Evolutionary conservation across 352 stramenopile genomes (phyloP).

Genomic region (Pythium grandisporangium): DNA sequence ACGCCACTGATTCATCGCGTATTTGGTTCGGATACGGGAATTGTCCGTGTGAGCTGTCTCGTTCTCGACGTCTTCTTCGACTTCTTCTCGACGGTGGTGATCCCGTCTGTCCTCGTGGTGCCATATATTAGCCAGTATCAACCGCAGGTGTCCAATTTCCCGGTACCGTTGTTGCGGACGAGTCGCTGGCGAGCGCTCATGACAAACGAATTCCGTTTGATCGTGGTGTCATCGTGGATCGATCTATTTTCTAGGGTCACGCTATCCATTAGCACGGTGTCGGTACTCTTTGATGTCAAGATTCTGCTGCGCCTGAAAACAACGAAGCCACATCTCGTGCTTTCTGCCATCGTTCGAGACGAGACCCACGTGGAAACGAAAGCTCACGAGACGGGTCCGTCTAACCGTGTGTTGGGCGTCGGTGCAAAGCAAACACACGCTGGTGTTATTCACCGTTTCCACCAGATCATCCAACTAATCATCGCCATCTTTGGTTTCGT

Average conservation of each 20-base stretch:
- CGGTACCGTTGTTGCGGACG: not conserved
- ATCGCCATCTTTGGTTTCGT: not conserved
- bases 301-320: no score
- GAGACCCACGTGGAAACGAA: no score
- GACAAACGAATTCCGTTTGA: not conserved
- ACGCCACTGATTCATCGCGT: not conserved
- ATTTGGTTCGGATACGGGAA: not conserved
- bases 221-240: not conserved
- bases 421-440: no score
- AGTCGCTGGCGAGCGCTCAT: not conserved
- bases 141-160: not conserved
- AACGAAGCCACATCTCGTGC: no score
- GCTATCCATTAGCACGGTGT: not conserved
- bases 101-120: not conserved
- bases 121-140: not conserved
- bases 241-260: not conserved
- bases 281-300: not conserved
- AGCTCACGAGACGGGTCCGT: no score
- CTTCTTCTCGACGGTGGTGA: not conserved
- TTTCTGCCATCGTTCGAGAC: no score
- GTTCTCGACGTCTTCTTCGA: not conserved
- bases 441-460: no score
- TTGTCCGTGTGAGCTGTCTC: not conserved
- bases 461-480: not conserved
- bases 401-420: no score